These are phyloP conservation scores for Globisporangium nagaii DNA, from an alignment of 352 stramenopile genomes.

Conservation along the genomic window DNA sequence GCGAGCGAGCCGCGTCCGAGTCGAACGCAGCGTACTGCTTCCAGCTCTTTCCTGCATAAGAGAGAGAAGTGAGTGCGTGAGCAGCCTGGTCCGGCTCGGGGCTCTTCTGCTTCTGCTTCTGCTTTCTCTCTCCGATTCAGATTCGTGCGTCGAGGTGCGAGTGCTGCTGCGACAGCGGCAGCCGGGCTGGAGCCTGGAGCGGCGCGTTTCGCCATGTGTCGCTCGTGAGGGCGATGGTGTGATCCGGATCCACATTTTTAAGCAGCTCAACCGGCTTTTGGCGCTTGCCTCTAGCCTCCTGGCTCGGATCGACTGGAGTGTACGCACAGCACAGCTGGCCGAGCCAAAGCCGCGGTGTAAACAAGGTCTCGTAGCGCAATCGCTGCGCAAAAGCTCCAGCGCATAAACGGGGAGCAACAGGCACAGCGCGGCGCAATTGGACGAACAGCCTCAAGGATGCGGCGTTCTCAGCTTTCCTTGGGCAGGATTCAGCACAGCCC, in stretches of 20 bases:
- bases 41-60: background rate
- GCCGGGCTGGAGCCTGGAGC: too few species aligned
- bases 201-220: constrained; percentile 1
- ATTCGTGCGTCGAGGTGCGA: background rate
- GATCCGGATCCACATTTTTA: background rate
- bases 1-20: too few species aligned
- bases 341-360: background rate
- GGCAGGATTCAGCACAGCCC: too few species aligned
- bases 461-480: background rate
- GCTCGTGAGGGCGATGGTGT: background rate
- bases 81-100: too few species aligned
- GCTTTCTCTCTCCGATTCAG: background rate
- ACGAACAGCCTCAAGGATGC: background rate
- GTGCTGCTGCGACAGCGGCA: background rate
- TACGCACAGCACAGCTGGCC: background rate
- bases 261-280: background rate
- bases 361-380: background rate
- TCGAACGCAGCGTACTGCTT: too few species aligned
- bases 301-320: too few species aligned
- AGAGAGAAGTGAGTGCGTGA: background rate
- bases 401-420: background rate
- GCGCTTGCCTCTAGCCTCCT: too few species aligned
- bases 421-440: background rate
- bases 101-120: too few species aligned
- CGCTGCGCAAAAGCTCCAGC: background rate